Evolutionary conservation across 2,329 filamentous ascomycete genomes (phyloP), one percentile per base, ranked within the genome.

Genomic region (Aspergillus sojae): DNA sequence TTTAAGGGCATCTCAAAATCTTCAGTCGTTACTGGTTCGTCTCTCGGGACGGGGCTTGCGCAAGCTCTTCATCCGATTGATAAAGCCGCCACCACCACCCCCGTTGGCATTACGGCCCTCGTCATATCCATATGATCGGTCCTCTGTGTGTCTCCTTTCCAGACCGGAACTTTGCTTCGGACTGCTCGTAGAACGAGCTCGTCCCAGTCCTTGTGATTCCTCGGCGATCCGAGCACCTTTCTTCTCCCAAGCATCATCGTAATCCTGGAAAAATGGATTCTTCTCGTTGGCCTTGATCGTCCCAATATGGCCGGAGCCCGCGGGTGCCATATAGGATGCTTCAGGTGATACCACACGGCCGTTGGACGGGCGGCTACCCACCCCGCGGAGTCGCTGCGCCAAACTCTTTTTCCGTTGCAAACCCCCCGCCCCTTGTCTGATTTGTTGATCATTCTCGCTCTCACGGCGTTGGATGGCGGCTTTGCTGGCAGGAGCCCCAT

Each of bases 371-470:
- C 48, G 48, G n/a, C 85, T 86, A 65, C 89, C 89, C 72, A 96
- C 93, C 67, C 92, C 91, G 46, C 93, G 90, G 75, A 99, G 91
- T 61, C 94, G 91, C 76, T 97, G 93, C 3, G 93, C 95, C 64
- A 99, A 84, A 32, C 94, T 97, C 83, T 97, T 97, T 85, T 97
- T 98, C 64, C 95, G 89, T 69, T 90, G 88, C 48, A 99, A 79
- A 5, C 91, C 90, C 10, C 84, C 83, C 10, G 60, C 62, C 34
- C 80, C 79, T 21, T 76, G 65, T 28, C 74, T 65, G 26, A 84
- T 78, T 60, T 81, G 74, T 32, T 74, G 69, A 62, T 86, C 85
- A 53, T 90, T 86, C 65, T 91, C 93, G 36, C 86, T 90, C 72
- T 94, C 87, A 57, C 88, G 88, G 65, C 90, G 88, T 75, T 92